phyloP scores from a whole-genome alignment of 805 yeast species.

The Clavispora carvajalis region DNA sequence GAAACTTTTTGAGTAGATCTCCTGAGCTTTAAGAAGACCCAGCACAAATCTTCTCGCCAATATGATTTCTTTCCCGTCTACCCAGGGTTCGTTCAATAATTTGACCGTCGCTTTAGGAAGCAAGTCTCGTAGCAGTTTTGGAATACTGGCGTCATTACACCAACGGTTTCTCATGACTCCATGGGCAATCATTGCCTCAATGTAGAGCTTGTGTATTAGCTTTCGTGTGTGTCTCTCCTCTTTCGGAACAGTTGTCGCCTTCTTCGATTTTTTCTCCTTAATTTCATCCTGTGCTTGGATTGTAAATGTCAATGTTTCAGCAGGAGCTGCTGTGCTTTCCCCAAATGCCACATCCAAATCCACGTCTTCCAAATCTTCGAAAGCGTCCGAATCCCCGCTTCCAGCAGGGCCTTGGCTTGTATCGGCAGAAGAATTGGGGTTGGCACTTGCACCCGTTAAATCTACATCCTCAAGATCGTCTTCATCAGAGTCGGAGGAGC shows the following conservation, averaged over 20 bases:
- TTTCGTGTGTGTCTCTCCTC: slow-evolving; percentile 55
- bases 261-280: slow-evolving; percentile 17
- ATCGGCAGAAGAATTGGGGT: background rate
- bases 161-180: slow-evolving; percentile 68
- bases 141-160: slow-evolving; percentile 51
- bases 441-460: slow-evolving; percentile 6
- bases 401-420: background rate
- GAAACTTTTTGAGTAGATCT: slow-evolving; percentile 54
- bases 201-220: slow-evolving; percentile 51
- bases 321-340: background rate
- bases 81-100: background rate
- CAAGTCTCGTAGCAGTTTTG: slow-evolving; percentile 33
- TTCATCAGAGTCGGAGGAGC: background rate
- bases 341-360: slow-evolving; percentile 16
- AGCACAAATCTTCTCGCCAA: slow-evolving; percentile 68
- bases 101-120: slow-evolving; percentile 33
- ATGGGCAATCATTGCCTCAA: slow-evolving; percentile 59
- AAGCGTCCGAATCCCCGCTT: slow-evolving; percentile 7
- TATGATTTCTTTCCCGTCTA: slow-evolving; percentile 25
- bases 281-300: slow-evolving; percentile 6
- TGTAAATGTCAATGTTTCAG: slow-evolving; percentile 12
- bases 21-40: slow-evolving; percentile 64
- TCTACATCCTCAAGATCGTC: slow-evolving; percentile 15
- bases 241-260: slow-evolving; percentile 36
- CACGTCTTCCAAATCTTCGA: slow-evolving; percentile 29